These are phyloP conservation scores for Sordariomycetes sp. DNA, from an alignment of 2,329 filamentous ascomycete genomes.

Conservation along the genomic window DNA sequence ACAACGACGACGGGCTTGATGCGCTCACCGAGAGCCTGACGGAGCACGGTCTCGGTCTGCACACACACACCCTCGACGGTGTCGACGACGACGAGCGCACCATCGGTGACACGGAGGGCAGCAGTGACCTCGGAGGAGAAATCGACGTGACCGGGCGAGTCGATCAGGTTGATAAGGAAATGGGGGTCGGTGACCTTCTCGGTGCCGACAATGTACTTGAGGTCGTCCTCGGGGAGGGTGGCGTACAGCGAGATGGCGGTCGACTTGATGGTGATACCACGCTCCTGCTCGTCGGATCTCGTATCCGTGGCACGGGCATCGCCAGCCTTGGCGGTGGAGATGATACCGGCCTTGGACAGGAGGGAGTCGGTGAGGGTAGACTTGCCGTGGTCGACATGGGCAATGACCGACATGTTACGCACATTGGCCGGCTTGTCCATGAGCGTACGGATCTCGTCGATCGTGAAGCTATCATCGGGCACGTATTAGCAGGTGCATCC, in stretches of 20 bases:
- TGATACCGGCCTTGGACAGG: conserved; percentile 98
- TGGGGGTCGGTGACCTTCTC: conserved; percentile 72
- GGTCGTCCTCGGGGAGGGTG: conserved; percentile 64
- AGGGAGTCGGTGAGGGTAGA: conserved; percentile 99
- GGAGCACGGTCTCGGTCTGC: conserved; percentile 98
- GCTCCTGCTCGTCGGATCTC: conserved; percentile 94
- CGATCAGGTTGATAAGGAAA: conserved; percentile 99
- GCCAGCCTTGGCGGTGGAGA: conserved; percentile 94
- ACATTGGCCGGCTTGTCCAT: conserved; percentile 73
- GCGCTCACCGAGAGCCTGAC: conserved; percentile 98
- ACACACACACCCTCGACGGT: conserved; percentile 99
- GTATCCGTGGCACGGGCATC: conserved; percentile 95
- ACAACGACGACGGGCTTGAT: conserved; percentile 99
- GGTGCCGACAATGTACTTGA: conserved; percentile 79
- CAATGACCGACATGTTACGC: conserved; percentile 99
- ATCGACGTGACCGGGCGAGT: conserved; percentile 99
- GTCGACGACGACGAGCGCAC: conserved; percentile 99
- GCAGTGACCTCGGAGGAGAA: conserved; percentile 99
- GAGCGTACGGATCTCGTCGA: conserved; percentile 76
- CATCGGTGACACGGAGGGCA: conserved; percentile 98
- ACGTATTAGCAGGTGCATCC: neutral
- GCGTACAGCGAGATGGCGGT: conserved; percentile 98
- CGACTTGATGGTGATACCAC: conserved; percentile 99
- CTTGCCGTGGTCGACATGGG: conserved; percentile 99
- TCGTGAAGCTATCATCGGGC: conserved; percentile 69